Base-by-base conservation (phyloP, 352 stramenopile species). In the Globisporangium spiculum region DNA sequence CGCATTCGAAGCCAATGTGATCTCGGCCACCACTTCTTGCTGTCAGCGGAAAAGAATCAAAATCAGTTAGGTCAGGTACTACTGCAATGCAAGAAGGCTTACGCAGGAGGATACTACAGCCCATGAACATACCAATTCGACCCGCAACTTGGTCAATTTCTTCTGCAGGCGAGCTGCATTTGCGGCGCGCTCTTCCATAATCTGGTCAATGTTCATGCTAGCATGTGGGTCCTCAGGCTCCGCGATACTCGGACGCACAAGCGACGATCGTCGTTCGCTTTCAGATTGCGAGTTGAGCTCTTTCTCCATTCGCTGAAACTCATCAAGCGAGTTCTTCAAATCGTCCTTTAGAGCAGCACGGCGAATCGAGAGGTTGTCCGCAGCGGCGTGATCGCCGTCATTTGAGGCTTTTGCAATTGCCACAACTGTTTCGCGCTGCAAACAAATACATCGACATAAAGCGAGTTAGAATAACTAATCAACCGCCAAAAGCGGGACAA, bases 221-320 rank as follows among this genome's bases (percentile, higher is more conserved):
- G 63, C 56, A 16, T 64, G 34, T 5, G 68, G 48, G 2, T 57
- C 41, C 34, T 65, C 41, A 24, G 55, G 60, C 26, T 65, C 67
- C 52, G 67, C 27, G 34, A 73, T 34, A 66, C 63, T 46, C 69
- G 66, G 60, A 73, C 71, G 61, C 67, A 77, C 64, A 71, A 83
- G 50, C 48, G 75, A 63, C 69, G 62, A 78, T 78, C 73, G 36
- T 61, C 60, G 67, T 44, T 55, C 57, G 20, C 36, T 38, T 44
- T 68, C 67, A 2, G 54, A 61, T 18, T 71, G 60, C 68, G 76
- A 20, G 34, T 80, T 77, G 24, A 89, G 72, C 36, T 93, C 83
- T 58, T 78, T 73, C 66, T 91, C 82, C 74, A 91, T 89, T 38
- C 82, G 74, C 22, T 81, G 78, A 68, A 93, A 82, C n/a, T 93